Evolutionary conservation across 345 rosid species (phyloP), one percentile per base, ranked within the genome.

Genomic region (Lumnitzera littorea): DNA sequence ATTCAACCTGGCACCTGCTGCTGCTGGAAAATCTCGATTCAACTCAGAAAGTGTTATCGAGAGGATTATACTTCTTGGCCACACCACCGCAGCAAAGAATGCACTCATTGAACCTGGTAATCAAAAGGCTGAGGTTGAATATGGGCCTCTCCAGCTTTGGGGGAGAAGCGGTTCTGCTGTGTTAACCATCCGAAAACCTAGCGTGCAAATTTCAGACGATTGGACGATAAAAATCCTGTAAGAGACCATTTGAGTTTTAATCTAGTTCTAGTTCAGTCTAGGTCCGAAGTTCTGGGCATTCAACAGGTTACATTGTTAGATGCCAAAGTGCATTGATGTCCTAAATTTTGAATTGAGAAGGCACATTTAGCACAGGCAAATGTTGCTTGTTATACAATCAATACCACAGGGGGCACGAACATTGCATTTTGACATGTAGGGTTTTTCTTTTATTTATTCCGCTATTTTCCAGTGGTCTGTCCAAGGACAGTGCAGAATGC

Each of bases 141-240:
- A 78, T 13, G 96, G 91, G 20, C 95, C 96, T 8, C 70, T 95
- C 43, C 66, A 63, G 57, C 68, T 87, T 72, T 68, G 43, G 48
- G 82, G 80, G 7, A 76, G 72, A 13, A 62, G 61, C 10, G 62
- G 74, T 43, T 66, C 86, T 41, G 74, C 80, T 68, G 82, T 74
- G 15, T 69, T 78, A 64, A 95, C 97, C 50, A 69, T 95, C 46
- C 83, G 97, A 53, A 91, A 88, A 70, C 97, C 99, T 43, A 82
- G 82, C 58, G 95, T 88, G 31, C 76, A 74, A 46, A 81, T 95
- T 51, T 70, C 81, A 16, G 92, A 83, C 53, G 89, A 91, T 65
- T 95, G 99, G 99, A 80, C 88, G 29, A 59, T 95, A 9, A 78
- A 80, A 79, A 62, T 88, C 71, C 62, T 85, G 74, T 86, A 70